Percentiles rank a stretch among this genome's conserved stretches.
These are phyloP conservation scores for Dentipellis fragilis DNA, from an alignment of 768 basidiomycete genomes.

Conservation along the genomic window DNA sequence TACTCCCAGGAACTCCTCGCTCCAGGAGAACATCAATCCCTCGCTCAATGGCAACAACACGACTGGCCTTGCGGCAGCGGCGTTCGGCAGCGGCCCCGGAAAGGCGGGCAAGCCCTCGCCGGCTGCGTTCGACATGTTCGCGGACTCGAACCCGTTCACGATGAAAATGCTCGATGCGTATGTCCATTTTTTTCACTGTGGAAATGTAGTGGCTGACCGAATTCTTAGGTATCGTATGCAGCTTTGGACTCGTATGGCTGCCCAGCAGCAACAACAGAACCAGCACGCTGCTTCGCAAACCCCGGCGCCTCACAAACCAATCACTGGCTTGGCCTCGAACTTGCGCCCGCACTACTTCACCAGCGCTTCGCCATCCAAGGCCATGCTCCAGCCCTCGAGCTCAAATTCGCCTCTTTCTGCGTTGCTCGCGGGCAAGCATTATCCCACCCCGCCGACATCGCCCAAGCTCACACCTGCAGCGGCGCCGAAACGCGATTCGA, in stretches of 20 bases:
- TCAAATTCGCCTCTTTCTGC: conserved; percentile 17
- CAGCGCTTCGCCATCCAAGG: conserved; percentile 6
- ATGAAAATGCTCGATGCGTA: conserved; percentile 80
- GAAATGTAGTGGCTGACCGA: conserved; percentile 2
- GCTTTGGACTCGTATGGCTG: conserved; percentile 84
- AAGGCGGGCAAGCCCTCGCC: conserved; percentile 19
- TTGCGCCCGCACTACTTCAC: conserved; percentile 32
- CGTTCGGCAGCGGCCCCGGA: conserved; percentile 20
- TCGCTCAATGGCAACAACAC: conserved; percentile 37
- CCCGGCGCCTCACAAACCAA: conserved; percentile 21
- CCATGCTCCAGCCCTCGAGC: conserved; percentile 6
- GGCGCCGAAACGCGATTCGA: conserved; percentile 21
- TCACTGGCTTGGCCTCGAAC: conserved; percentile 21
- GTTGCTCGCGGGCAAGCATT: conserved; percentile 37
- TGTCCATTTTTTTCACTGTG: conserved; percentile 19
- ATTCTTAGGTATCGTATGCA: conserved; percentile 68
- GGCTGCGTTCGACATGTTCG: conserved; percentile 64
- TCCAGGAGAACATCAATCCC: conserved; percentile 79
- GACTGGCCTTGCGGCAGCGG: conserved; percentile 22
- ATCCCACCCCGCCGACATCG: conserved; percentile 36
- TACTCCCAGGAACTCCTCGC: conserved; percentile 19
- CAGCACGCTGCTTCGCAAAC: conserved; percentile 22
- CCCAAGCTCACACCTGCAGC: conserved; percentile 24
- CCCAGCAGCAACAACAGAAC: conserved; percentile 46
- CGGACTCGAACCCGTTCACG: conserved; percentile 75